phyloP scores from a whole-genome alignment of 306 rosid genomes.

The Dalbergia oliveri region DNA sequence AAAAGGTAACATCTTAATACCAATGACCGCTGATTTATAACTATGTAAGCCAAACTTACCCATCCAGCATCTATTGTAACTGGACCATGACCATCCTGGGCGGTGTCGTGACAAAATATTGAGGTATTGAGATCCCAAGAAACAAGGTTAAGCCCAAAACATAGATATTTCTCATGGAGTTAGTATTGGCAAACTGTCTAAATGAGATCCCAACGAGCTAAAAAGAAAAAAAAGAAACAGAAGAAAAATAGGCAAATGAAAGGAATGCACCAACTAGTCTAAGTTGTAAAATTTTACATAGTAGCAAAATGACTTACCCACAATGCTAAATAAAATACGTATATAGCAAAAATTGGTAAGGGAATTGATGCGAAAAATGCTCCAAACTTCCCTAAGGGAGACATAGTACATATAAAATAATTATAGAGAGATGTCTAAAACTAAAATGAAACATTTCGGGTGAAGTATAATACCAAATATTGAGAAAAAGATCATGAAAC shows the following conservation, averaged over 20 bases:
- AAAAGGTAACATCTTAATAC: not conserved
- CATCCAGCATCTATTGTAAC: conserved; percentile 81
- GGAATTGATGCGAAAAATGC: conserved; percentile 98
- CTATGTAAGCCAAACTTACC: conserved; percentile 64
- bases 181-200: conserved; percentile 65
- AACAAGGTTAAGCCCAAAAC: conserved; percentile 82
- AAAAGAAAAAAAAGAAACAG: conserved; percentile 37
- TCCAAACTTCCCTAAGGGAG: conserved; percentile 89
- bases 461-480: conserved; percentile 70
- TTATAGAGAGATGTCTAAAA: conserved; percentile 13
- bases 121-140: conserved; percentile 91
- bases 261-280: conserved; percentile 6
- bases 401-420: conserved; percentile 16
- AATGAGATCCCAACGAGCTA: conserved; percentile 91
- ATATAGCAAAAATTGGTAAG: conserved; percentile 79
- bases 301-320: conserved; percentile 66
- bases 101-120: conserved; percentile 75
- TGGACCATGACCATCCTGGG: conserved; percentile 83
- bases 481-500: conserved; percentile 92
- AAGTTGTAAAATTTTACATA: not conserved
- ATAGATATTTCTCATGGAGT: conserved; percentile 89
- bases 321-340: conserved; percentile 85
- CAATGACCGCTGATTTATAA: not conserved
- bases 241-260: not conserved
- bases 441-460: not conserved